Conservation (phyloP, 2,329 filamentous ascomycete genomes). For the Leptosphaerulina australis region DNA sequence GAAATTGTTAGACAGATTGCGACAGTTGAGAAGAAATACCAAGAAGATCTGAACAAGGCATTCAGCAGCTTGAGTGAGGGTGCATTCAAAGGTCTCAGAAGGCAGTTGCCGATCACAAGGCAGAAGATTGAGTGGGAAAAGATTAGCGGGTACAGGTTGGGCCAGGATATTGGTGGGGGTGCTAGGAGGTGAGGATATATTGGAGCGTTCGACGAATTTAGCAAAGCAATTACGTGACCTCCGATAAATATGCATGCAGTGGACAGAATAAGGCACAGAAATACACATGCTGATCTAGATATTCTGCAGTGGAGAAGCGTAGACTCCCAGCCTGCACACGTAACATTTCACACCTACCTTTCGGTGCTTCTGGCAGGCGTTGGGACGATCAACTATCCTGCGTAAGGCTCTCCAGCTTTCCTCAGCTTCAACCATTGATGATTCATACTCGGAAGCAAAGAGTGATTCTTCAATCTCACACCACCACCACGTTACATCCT, state of each 20-base stretch:
- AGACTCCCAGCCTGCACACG: neutral
- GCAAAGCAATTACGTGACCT: neutral
- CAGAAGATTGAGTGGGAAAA: slow-evolving; percentile 99
- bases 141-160: slow-evolving; percentile 81
- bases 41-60: slow-evolving; percentile 91
- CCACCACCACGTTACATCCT: too few relatives aligned
- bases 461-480: too few relatives aligned
- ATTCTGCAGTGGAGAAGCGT: neutral
- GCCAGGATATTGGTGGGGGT: slow-evolving; percentile 60
- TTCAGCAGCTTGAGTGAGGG: slow-evolving; percentile 90
- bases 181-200: slow-evolving; percentile 15
- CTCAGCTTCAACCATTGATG: too few relatives aligned
- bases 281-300: neutral
- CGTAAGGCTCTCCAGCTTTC: too few relatives aligned
- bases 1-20: slow-evolving; percentile 81
- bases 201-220: too few relatives aligned
- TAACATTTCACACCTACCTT: neutral
- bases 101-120: slow-evolving; percentile 92
- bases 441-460: too few relatives aligned
- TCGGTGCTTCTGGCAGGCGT: too few relatives aligned
- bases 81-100: slow-evolving; percentile 88
- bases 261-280: neutral
- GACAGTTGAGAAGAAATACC: slow-evolving; percentile 84
- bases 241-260: neutral
- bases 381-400: too few relatives aligned